These are phyloP conservation scores for Diaporthe vaccinii DNA, from an alignment of 2,329 filamentous ascomycete species.

Conservation along the genomic window DNA sequence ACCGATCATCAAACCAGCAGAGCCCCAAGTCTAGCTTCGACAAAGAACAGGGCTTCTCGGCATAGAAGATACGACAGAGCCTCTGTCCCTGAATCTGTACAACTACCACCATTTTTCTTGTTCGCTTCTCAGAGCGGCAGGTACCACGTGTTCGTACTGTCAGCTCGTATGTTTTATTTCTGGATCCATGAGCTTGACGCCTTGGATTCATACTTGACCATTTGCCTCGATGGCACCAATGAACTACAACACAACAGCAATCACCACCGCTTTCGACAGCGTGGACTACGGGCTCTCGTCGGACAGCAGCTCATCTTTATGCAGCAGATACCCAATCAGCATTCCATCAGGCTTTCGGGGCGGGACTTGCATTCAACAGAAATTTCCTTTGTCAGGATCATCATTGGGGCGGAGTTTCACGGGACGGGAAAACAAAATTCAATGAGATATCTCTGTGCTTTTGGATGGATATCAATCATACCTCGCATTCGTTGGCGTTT, in stretches of 20 bases:
- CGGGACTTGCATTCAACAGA: slow-evolving; percentile 21
- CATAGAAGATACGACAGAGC: slow-evolving; percentile 14
- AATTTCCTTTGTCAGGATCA: slow-evolving; percentile 33
- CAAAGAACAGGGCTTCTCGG: slow-evolving; percentile 41
- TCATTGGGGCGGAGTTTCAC: slow-evolving; percentile 36
- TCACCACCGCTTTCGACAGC: neutral
- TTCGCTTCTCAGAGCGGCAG: slow-evolving; percentile 29
- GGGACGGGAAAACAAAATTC: slow-evolving; percentile 35
- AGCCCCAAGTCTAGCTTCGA: slow-evolving; percentile 66
- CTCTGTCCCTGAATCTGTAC: slow-evolving; percentile 9
- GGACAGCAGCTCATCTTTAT: slow-evolving; percentile 35
- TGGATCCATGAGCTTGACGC: slow-evolving; percentile 38
- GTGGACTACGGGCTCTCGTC: slow-evolving; percentile 26
- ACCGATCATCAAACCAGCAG: slow-evolving; percentile 60
- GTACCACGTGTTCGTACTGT: slow-evolving; percentile 31
- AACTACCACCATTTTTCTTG: neutral
- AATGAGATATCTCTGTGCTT: slow-evolving; percentile 34
- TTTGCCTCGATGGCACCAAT: slow-evolving; percentile 31
- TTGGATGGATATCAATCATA: slow-evolving; percentile 39
- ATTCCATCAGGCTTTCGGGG: slow-evolving; percentile 32
- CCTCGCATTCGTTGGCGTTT: slow-evolving; percentile 41
- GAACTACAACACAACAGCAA: slow-evolving; percentile 6
- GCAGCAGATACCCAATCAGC: slow-evolving; percentile 40
- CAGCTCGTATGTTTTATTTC: neutral
- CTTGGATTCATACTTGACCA: neutral